Evolutionary conservation across 2,329 filamentous ascomycete species (phyloP).

Genomic region (Fragosphaeria purpurea): DNA sequence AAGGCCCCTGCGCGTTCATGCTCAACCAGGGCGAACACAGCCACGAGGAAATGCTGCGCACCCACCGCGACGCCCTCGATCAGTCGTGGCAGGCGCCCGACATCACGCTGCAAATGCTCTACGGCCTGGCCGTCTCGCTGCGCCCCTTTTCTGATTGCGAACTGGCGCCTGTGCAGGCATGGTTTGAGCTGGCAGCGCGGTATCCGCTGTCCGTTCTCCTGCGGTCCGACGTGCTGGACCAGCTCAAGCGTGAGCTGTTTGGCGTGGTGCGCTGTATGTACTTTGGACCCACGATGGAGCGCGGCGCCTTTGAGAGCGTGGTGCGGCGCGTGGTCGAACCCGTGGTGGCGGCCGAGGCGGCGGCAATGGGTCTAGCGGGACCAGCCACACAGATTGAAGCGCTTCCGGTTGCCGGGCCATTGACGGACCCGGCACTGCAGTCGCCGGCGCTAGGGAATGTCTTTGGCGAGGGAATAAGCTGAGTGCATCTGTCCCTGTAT

Average conservation of each 20-base stretch:
- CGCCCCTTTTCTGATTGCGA: conserved; percentile 30
- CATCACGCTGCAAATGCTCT: conserved; percentile 33
- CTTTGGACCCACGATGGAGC: conserved; percentile 38
- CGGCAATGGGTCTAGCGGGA: background rate
- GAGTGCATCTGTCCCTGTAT: too few species aligned
- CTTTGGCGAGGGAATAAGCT: too few species aligned
- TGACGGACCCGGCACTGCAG: too few species aligned
- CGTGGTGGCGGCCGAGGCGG: conserved; percentile 4
- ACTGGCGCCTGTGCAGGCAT: conserved; percentile 42
- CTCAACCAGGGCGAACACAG: conserved; percentile 5
- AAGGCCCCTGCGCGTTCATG: conserved; percentile 10
- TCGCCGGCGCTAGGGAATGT: too few species aligned
- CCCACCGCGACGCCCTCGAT: conserved; percentile 6
- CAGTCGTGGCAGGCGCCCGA: conserved; percentile 28
- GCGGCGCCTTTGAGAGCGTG: conserved; percentile 36
- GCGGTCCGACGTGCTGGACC: conserved; percentile 23
- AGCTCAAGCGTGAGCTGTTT: conserved; percentile 31
- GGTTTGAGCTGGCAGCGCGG: conserved; percentile 39
- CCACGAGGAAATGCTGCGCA: background rate
- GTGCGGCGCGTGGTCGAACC: conserved; percentile 29
- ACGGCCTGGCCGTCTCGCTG: conserved; percentile 35
- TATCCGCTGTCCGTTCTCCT: conserved; percentile 32
- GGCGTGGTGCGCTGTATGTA: conserved; percentile 35
- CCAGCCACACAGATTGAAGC: too few species aligned
- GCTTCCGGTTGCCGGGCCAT: too few species aligned